Evolutionary conservation across 208 protist species (phyloP), one percentile per base, ranked within the genome.

Genomic region (Porcisia deanei): DNA sequence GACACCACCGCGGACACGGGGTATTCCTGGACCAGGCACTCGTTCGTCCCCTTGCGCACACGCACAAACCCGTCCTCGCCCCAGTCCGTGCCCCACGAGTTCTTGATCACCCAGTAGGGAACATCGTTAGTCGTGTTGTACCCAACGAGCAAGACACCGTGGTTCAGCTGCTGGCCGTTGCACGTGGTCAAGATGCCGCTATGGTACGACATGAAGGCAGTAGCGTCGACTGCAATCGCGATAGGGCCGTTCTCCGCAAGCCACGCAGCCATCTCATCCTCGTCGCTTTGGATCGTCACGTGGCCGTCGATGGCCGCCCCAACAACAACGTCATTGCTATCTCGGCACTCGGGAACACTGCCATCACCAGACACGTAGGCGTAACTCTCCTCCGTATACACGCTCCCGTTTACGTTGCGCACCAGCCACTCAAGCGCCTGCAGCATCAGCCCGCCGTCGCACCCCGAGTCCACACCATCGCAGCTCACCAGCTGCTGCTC

Each of bases 401-500:
- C 70, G 58, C 73, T 73, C 9, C 92, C 91, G 57, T 90, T 85
- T 37, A 88, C 75, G 71, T 91, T 90, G 20, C 76, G 53, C 5
- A 88, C 25, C 52, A 98, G 74, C 81, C 86, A 98, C 57, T 90
- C 72, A 75, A 91, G 96, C 1, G 94, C 95, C 54, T 90, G 70
- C 64, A 88, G 74, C 84, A 98, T 97, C 52, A 95, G 73, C n/a
- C 98, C 96, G 54, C 97, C 97, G 64, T 85, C 76, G 85, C 95
- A 98, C 69, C 93, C 95, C 12, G 60, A 8, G 71, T 97, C 83
- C n/a, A 76, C 80, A n/a, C 78, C 69, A 67, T 92, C 95, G 84
- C 98, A 99, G 58, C 96, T 91, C 67, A 99, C 96, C 41, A 99
- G 87, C 76, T 98, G 83, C 88, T 99, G 92, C 88, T 98, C 97